Base-by-base conservation (phyloP, 768 basidiomycete genomes). In the Calvatia gigantea region DNA sequence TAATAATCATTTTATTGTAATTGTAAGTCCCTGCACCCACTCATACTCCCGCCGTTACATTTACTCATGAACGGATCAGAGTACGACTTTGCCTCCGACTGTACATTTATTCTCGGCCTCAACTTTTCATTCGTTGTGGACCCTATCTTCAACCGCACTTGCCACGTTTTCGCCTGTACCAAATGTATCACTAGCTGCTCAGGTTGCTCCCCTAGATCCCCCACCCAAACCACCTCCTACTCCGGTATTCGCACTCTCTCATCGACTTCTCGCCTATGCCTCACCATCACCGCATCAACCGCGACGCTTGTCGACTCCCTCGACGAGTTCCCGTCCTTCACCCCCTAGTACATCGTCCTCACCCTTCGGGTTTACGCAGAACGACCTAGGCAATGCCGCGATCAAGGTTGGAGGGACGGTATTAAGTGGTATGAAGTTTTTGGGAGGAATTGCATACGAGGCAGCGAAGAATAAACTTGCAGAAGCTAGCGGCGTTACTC, bases 221-320 rank as follows among this genome's bases (percentile, higher is more conserved):
- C 50, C 50, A 25, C 31, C 29, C 29, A 33, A 19, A 32, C 14
- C 55, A 57, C 17, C 53, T 60, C 29, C 75, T 68, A 61, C n/a
- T 7, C 82, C 88, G 1, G 69, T 86, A 8, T 88, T 82, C 64
- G 74, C 84, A 2, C 71, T 87, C 17, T 84, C 84, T 11, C 68
- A 75, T 32, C 83, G 87, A 8, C 78, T 91, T 23, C 73, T 90
- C 12, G 86, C 84, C 3, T 88, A 79, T 60, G 76, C 80, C 7
- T 67, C 65, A 0, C 60, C 66, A 1, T 47, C 61, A 9, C 48
- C 66, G 59, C 3, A 43, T 58, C 0, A 51, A 55, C 1, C 51
- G 57, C n/a, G 48, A 17, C 37, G 49, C 17, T 53, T 23, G 27
- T 51, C 54, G 2, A 32, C 39, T 3, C 35, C 60, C 1, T 51